These are phyloP conservation scores for Astragalus glycyphyllos DNA, from an alignment of 306 rosid species.

Conservation along the genomic window DNA sequence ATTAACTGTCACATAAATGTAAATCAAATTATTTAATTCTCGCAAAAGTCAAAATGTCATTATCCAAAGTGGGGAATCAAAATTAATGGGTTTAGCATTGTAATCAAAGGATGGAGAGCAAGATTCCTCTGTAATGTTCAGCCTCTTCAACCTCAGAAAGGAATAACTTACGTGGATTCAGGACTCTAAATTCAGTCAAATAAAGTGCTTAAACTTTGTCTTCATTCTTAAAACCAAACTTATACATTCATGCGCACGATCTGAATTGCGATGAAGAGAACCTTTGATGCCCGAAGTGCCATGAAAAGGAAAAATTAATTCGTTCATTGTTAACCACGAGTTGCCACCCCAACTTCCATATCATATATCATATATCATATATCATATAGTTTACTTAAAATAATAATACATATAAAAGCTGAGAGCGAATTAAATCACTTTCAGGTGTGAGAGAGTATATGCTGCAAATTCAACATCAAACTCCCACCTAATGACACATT, in stretches of 20 bases:
- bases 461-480: no score
- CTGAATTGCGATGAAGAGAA: not conserved
- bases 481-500: no score
- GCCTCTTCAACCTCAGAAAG: constrained; percentile 38
- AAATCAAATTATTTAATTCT: not conserved
- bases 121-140: constrained; percentile 44
- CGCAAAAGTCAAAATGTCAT: constrained; percentile 35
- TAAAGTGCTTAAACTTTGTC: constrained; percentile 44
- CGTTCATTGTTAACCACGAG: no score
- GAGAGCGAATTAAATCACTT: no score
- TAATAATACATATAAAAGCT: no score
- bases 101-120: constrained; percentile 38
- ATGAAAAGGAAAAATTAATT: no score
- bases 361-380: no score
- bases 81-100: constrained; percentile 40
- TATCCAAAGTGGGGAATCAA: constrained; percentile 51
- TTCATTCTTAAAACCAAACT: constrained; percentile 22
- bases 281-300: not conserved
- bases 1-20: constrained; percentile 21
- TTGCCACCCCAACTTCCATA: no score
- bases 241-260: constrained; percentile 17
- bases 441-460: no score
- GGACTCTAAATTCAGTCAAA: constrained; percentile 33
- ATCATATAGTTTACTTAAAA: no score
- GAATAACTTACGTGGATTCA: no score